Conservation (phyloP, 2,329 filamentous ascomycete species). For the Talaromyces pinophilus region DNA sequence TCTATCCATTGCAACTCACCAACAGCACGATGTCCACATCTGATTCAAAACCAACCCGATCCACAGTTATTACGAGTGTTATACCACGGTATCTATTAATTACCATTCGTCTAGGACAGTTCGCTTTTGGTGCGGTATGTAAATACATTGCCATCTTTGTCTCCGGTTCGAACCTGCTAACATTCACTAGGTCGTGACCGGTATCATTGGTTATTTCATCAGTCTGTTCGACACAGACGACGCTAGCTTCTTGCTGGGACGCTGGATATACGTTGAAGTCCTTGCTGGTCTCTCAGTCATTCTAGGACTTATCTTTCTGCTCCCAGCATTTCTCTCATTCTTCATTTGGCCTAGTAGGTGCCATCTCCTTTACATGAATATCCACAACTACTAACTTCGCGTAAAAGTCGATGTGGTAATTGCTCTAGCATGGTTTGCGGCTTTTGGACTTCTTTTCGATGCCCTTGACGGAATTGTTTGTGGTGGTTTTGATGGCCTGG, state of each 20-base stretch:
- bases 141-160: conserved; percentile 23
- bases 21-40: background rate
- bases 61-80: conserved; percentile 46
- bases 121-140: conserved; percentile 67
- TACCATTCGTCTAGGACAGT: conserved; percentile 61
- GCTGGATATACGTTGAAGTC: conserved; percentile 76
- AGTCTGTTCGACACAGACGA: conserved; percentile 47
- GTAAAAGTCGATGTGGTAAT: conserved; percentile 64
- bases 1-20: background rate
- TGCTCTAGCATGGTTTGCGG: conserved; percentile 68
- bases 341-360: conserved; percentile 62
- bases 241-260: conserved; percentile 58
- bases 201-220: conserved; percentile 67
- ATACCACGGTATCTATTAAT: conserved; percentile 58
- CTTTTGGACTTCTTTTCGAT: conserved; percentile 66
- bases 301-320: conserved; percentile 68
- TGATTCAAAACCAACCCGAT: background rate
- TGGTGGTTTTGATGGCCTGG: conserved; percentile 62
- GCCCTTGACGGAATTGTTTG: conserved; percentile 55
- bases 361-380: background rate
- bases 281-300: conserved; percentile 69
- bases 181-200: conserved; percentile 56
- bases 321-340: conserved; percentile 69
- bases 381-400: background rate
- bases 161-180: conserved; percentile 28